Evolutionary conservation across 768 basidiomycete species (phyloP), one percentile per base, ranked within the genome.

Genomic region (Mycena galericulata): DNA sequence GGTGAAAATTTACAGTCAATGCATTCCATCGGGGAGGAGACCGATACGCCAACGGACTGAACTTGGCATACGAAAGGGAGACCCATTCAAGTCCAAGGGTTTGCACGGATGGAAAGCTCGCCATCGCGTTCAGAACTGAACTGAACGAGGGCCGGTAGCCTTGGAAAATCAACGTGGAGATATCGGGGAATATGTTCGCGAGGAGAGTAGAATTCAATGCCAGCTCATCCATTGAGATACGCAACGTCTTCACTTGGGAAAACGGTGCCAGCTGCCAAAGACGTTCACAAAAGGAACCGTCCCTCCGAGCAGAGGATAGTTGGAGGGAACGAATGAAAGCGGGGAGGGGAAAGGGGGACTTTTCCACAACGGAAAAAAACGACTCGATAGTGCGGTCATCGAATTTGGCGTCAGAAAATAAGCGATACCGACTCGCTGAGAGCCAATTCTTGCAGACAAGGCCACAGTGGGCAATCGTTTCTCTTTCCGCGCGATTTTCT

Each of bases 361-460:
- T 38, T 27, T 22, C 24, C 7, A 30, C 49, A 2, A 46, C n/a
- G 10, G 18, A 24, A 8, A 69, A 38, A 32, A 69, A 69, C 17
- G 67, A 24, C 14, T 15, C 15, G 22, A 57, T 57, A 18, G 45
- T 63, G 40, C 26, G 62, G 30, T 59, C 62, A 30, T 58, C 32
- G 47, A 69, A 47, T 11, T 58, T 20, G 10, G 64, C 67, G n/a
- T 58, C 30, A 18, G 54, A 12, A n/a, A 71, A 71, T 20, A 67
- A 26, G 15, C 56, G 55, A 27, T 71, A 67, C 47, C 69, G 54
- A 27, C 69, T 71, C 30, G 69, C 29, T 20, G 45, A 36, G 20
- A 46, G 26, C 65, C 69, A 71, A 10, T n/a, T 29, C 7, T 20
- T 47, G 38, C 53, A 65, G 26, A 36, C 34, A 14, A 36, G 34